Evolutionary conservation across 1,284 basidiomycete species (phyloP), one percentile per base, ranked within the genome.

Genomic region (Trichosporon asahii): DNA sequence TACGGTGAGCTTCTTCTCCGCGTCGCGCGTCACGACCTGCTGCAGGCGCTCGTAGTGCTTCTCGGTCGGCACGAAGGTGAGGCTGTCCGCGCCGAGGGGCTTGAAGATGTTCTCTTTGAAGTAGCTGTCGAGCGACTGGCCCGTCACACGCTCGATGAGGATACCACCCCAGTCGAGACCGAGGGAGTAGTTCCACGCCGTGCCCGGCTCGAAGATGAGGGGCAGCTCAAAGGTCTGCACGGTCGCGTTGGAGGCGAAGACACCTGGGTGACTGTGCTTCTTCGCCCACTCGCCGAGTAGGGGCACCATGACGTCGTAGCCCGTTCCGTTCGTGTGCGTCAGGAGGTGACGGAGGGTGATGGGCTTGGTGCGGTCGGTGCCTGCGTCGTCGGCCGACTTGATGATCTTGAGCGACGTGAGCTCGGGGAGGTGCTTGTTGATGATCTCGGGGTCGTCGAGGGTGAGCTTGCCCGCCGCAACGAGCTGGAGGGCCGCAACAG

Each of bases 101-200:
- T 69, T 65, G 70, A 80, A 82, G 64, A 83, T 72, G 73, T 82
- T 61, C 25, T 78, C 69, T 66, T 79, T 71, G 66, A 81, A 78
- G 70, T 78, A 80, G 1, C 74, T 75, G 40, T 80, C 80, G 12
- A 83, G 74, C 1, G 70, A 67, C 23, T 72, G 66, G 6, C 79
- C 79, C 0, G 76, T 76, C 18, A 77, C 65, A 23, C 82, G 76
- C 46, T 75, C 72, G 44, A 84, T 74, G 63, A 80, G 57, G 68
- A 74, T 40, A n/a, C 78, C 82, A 7, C 75, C 72, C 77, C 77
- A 82, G 67, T 84, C 84, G 53, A 82, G 78, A 0, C 78, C 77
- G 29, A 74, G 70, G 5, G 68, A 65, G 73, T 82, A 81, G 60
- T 57, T 64, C 70, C 71, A 82, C 0, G 68, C 70, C 0, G 74